A percentile compares a stretch with the other conserved stretches of the same genome.
Conservation (phyloP, 305 asterid species). For the Ilex paraguariensis region DNA sequence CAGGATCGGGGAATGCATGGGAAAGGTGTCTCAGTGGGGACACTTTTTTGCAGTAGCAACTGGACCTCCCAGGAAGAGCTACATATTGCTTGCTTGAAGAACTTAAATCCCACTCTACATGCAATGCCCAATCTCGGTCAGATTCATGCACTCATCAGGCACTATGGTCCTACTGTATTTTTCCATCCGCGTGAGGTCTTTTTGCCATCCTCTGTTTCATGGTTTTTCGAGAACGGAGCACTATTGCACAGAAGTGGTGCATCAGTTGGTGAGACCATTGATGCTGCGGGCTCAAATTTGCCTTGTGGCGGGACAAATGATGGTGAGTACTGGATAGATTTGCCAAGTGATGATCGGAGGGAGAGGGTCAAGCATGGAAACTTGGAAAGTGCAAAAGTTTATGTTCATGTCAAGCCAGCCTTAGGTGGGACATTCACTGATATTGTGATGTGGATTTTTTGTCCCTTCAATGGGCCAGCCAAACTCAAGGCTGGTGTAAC, state of each 20-base stretch:
- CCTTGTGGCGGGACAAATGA: constrained; percentile 74
- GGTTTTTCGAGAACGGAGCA: constrained; percentile 84
- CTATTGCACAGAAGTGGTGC: constrained; percentile 33
- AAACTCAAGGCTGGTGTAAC: constrained; percentile 62
- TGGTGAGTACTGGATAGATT: constrained; percentile 71
- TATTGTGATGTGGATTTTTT: constrained; percentile 78
- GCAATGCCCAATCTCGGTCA: constrained; percentile 83
- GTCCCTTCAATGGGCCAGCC: constrained; percentile 92
- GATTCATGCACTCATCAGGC: constrained; percentile 55
- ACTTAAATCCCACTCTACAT: constrained; percentile 36
- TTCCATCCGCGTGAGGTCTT: constrained; percentile 75
- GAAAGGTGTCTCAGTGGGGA: constrained; percentile 67
- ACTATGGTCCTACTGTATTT: constrained; percentile 79
- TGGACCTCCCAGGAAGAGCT: constrained; percentile 38
- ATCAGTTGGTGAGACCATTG: constrained; percentile 40
- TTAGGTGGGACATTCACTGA: constrained; percentile 83
- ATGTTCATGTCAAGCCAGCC: constrained; percentile 81
- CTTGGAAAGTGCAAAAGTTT: constrained; percentile 64
- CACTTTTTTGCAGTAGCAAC: constrained; percentile 52
- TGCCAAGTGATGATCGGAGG: constrained; percentile 42
- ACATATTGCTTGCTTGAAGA: constrained; percentile 63
- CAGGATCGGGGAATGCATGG: constrained; percentile 55
- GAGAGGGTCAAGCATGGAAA: constrained; percentile 46
- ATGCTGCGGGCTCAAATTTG: constrained; percentile 58
- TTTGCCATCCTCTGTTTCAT: constrained; percentile 77